phyloP scores from a whole-genome alignment of 306 rosid species.

The Rosa multiflora region DNA sequence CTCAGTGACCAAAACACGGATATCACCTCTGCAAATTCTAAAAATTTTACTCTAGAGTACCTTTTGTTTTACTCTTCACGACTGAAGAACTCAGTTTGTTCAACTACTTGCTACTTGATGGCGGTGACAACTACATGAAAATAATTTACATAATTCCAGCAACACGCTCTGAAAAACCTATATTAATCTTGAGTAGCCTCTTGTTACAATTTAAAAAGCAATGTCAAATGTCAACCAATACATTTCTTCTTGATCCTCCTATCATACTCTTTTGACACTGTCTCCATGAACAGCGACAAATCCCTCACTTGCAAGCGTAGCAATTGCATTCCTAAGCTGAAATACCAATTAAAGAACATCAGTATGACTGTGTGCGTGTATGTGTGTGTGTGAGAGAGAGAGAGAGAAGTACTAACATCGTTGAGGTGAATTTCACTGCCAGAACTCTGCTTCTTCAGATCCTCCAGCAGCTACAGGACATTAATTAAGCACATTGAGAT shows the following conservation, averaged over 20 bases:
- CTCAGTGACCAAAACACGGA: too few relatives aligned
- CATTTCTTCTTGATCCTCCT: not conserved
- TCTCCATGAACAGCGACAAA: conserved; percentile 73
- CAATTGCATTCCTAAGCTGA: conserved; percentile 72
- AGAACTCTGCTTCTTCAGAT: conserved; percentile 71
- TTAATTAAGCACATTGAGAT: conserved; percentile 18
- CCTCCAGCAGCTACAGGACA: conserved; percentile 69
- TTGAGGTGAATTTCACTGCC: conserved; percentile 56
- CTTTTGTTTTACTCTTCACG: too few relatives aligned
- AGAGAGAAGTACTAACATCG: conserved; percentile 47
- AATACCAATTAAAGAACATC: conserved; percentile 27
- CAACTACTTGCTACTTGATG: not conserved
- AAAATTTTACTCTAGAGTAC: too few relatives aligned
- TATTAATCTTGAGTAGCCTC: not conserved
- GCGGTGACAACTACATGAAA: not conserved
- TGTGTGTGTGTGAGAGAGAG: not conserved
- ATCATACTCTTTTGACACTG: conserved; percentile 66
- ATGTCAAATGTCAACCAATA: not conserved
- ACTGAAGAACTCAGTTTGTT: not conserved
- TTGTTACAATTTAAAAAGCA: not conserved
- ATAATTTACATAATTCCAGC: conserved; percentile 11
- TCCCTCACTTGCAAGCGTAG: conserved; percentile 78
- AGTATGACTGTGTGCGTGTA: not conserved
- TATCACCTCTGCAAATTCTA: too few relatives aligned
- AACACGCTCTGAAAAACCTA: not conserved